A percentile compares a stretch with the other conserved stretches of the same genome.
These are phyloP conservation scores for Biancaea sappan DNA, from an alignment of 306 rosid species.

Conservation along the genomic window DNA sequence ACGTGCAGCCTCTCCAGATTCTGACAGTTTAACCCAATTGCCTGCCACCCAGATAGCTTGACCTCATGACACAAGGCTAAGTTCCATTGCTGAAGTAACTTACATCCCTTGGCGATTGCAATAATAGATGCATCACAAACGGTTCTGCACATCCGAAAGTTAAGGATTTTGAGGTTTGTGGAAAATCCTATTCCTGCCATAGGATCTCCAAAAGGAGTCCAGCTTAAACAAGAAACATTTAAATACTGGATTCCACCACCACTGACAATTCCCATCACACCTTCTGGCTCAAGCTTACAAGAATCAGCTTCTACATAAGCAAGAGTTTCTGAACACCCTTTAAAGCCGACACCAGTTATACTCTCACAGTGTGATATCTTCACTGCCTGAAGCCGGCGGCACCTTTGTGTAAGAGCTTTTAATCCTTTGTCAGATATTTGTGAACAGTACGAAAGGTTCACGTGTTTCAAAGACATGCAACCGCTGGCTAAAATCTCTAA, in stretches of 20 bases:
- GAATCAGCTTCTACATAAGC: conserved; percentile 57
- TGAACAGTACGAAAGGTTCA: conserved; percentile 56
- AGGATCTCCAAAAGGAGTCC: conserved; percentile 42
- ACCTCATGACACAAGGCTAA: conserved; percentile 63
- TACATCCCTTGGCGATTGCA: conserved; percentile 58
- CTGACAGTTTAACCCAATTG: conserved; percentile 50
- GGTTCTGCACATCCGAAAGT: conserved; percentile 55
- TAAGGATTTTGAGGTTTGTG: conserved; percentile 49
- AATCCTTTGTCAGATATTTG: conserved; percentile 56
- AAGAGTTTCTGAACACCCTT: conserved; percentile 59
- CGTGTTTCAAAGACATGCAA: conserved; percentile 50
- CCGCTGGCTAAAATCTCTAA: conserved; percentile 42
- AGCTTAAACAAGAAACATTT: conserved; percentile 42
- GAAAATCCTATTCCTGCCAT: conserved; percentile 48
- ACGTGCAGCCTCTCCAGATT: conserved; percentile 62
- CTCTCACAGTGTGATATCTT: conserved; percentile 50
- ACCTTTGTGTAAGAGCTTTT: conserved; percentile 42
- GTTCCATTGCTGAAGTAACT: conserved; percentile 66
- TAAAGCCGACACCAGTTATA: conserved; percentile 45
- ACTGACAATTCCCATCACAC: conserved; percentile 52
- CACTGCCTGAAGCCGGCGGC: conserved; percentile 45
- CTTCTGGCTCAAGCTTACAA: conserved; percentile 51
- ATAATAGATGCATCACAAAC: conserved; percentile 42
- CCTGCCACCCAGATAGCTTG: conserved; percentile 53
- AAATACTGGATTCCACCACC: conserved; percentile 59